Conservation (phyloP, 805 yeast genomes). For the Metschnikowia reukaufii region DNA sequence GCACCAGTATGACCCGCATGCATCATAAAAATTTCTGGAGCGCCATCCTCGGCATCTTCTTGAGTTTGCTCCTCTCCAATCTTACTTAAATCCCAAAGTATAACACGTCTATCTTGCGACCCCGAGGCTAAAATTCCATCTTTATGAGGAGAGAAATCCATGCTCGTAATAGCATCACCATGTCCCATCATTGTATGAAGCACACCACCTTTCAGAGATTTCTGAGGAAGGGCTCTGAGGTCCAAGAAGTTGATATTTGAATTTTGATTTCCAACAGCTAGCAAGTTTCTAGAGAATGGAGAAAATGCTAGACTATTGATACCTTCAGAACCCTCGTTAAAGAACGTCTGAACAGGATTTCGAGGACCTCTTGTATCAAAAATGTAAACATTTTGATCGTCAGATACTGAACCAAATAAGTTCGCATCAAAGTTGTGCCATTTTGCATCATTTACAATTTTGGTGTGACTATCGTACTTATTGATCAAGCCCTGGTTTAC, state of each 20-base stretch:
- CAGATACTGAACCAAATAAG: slow-evolving; percentile 71
- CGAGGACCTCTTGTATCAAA: slow-evolving; percentile 50
- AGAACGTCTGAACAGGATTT: slow-evolving; percentile 27
- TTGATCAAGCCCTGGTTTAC: slow-evolving; percentile 6
- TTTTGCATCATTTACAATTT: slow-evolving; percentile 72
- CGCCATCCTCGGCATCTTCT: slow-evolving; percentile 90
- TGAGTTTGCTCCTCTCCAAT: slow-evolving; percentile 84
- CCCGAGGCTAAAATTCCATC: slow-evolving; percentile 81
- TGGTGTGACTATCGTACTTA: slow-evolving; percentile 39
- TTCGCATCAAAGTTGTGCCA: slow-evolving; percentile 59
- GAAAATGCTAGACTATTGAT: slow-evolving; percentile 70
- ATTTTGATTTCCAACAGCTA: slow-evolving; percentile 71
- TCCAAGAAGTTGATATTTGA: slow-evolving; percentile 68
- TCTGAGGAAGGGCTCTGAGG: slow-evolving; percentile 34
- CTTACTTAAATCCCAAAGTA: slow-evolving; percentile 75
- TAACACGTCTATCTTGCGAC: slow-evolving; percentile 72
- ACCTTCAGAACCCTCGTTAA: slow-evolving; percentile 33
- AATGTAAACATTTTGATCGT: slow-evolving; percentile 56
- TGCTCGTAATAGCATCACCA: slow-evolving; percentile 63
- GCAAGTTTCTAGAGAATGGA: slow-evolving; percentile 54
- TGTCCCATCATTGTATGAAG: slow-evolving; percentile 82
- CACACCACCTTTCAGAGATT: slow-evolving; percentile 24
- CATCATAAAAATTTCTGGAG: slow-evolving; percentile 85
- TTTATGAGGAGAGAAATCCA: slow-evolving; percentile 75
- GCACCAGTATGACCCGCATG: slow-evolving; percentile 89